Conservation (phyloP, 2,329 filamentous ascomycete species). For the Aureobasidium lini region DNA sequence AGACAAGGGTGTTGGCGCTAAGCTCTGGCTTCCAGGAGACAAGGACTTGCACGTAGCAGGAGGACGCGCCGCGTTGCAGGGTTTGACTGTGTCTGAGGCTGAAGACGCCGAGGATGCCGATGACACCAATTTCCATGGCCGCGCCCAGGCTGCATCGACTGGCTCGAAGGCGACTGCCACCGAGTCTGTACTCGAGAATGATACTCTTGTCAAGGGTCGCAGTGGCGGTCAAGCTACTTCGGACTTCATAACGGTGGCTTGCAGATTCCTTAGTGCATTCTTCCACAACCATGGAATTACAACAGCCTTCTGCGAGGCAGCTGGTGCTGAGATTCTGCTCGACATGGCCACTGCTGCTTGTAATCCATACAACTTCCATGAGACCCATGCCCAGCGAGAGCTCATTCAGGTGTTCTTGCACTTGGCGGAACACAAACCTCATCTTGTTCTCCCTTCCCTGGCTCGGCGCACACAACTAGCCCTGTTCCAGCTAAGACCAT, state of each 20-base stretch:
- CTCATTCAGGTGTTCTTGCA: slow-evolving; percentile 67
- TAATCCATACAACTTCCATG: slow-evolving; percentile 65
- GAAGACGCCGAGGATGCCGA: not conserved
- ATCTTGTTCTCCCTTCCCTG: slow-evolving; percentile 74
- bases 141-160: not conserved
- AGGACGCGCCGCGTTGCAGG: slow-evolving; percentile 38
- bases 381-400: slow-evolving; percentile 59
- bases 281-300: slow-evolving; percentile 68
- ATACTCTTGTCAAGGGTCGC: slow-evolving; percentile 11
- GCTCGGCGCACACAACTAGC: slow-evolving; percentile 65
- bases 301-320: slow-evolving; percentile 64
- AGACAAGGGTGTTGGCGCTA: slow-evolving; percentile 66
- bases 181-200: slow-evolving; percentile 14
- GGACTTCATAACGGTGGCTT: slow-evolving; percentile 55
- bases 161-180: not conserved
- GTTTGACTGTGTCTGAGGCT: slow-evolving; percentile 18
- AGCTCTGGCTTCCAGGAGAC: slow-evolving; percentile 59
- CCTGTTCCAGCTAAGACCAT: slow-evolving; percentile 58
- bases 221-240: slow-evolving; percentile 16
- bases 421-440: slow-evolving; percentile 71
- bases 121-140: slow-evolving; percentile 7
- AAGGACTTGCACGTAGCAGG: slow-evolving; percentile 54
- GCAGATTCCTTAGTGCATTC: slow-evolving; percentile 71
- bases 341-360: slow-evolving; percentile 78
- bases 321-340: slow-evolving; percentile 75